Percentiles rank a stretch among this genome's conserved stretches.
Evolutionary conservation across 768 basidiomycete genomes (phyloP).

Genomic region (Gloeophyllum trabeum): DNA sequence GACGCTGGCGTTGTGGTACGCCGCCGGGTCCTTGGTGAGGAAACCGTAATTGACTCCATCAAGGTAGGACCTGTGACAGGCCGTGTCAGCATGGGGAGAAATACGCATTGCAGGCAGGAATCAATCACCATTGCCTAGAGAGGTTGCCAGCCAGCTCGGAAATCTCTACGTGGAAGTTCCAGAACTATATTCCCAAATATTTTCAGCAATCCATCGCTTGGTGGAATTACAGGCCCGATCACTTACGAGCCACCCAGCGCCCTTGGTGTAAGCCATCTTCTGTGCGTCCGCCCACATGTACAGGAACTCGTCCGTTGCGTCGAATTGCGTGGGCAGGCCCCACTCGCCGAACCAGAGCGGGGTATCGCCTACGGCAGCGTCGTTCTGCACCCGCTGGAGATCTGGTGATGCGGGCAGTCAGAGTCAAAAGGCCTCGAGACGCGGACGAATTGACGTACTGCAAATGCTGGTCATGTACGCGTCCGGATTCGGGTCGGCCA

Average conservation of each 20-base stretch:
- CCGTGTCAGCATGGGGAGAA: not conserved
- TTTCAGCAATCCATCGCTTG: not conserved
- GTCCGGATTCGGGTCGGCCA: constrained; percentile 49
- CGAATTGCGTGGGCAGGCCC: constrained; percentile 54
- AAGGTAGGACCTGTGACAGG: constrained; percentile 48
- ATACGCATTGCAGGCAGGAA: not conserved
- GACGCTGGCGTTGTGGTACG: constrained; percentile 45
- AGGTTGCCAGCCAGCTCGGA: constrained; percentile 36
- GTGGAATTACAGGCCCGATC: not conserved
- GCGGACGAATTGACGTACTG: constrained; percentile 31
- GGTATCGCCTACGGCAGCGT: constrained; percentile 29
- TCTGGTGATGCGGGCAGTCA: constrained; percentile 26
- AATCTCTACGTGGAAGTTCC: constrained; percentile 68
- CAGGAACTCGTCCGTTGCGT: constrained; percentile 50
- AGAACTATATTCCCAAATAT: constrained; percentile 27
- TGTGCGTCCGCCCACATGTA: constrained; percentile 67
- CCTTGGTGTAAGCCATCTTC: constrained; percentile 49
- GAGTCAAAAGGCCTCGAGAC: not conserved
- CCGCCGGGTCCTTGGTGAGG: constrained; percentile 51
- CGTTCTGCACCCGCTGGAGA: constrained; percentile 39
- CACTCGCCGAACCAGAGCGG: constrained; percentile 52
- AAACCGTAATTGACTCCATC: constrained; percentile 48
- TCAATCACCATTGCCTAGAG: constrained; percentile 53
- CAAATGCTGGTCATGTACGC: constrained; percentile 63
- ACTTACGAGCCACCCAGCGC: constrained; percentile 59